Evolutionary conservation across 441 rosid genomes (phyloP).

Genomic region (Geranium incanum): DNA sequence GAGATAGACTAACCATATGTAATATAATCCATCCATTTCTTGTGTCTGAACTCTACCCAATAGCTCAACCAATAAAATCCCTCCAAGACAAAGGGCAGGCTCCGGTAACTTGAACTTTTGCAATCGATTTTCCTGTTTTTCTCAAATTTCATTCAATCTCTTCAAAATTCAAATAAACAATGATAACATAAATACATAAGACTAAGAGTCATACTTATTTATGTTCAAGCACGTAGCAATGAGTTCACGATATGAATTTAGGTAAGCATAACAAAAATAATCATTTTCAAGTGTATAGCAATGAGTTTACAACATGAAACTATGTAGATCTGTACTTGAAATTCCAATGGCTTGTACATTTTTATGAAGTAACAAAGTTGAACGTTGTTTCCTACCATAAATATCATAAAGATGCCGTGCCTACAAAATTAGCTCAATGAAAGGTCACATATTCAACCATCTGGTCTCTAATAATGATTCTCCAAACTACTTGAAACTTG

Average conservation of each 20-base stretch:
- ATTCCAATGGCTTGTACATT: background rate
- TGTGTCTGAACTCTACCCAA: slow-evolving; percentile 19
- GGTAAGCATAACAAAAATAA: background rate
- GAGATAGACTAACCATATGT: slow-evolving; percentile 17
- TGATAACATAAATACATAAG: background rate
- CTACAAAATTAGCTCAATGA: too few relatives aligned
- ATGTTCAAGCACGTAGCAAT: background rate
- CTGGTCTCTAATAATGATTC: too few relatives aligned
- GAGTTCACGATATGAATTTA: background rate
- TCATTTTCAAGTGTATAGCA: background rate
- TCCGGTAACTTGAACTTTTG: slow-evolving; percentile 9
- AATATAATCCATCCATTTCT: slow-evolving; percentile 24
- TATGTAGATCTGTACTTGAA: background rate
- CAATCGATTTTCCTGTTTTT: slow-evolving; percentile 4
- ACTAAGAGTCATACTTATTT: too few relatives aligned
- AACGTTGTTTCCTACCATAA: background rate
- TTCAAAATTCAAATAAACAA: background rate
- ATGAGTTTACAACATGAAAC: background rate
- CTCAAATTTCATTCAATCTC: background rate
- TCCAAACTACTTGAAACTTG: too few relatives aligned
- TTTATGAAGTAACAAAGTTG: background rate
- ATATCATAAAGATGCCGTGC: too few relatives aligned
- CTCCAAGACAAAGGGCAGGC: slow-evolving; percentile 11
- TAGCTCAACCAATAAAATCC: slow-evolving; percentile 17
- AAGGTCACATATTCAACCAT: too few relatives aligned